Conservation (phyloP, 1,284 basidiomycete genomes). For the Papiliotrema nemorosa region DNA sequence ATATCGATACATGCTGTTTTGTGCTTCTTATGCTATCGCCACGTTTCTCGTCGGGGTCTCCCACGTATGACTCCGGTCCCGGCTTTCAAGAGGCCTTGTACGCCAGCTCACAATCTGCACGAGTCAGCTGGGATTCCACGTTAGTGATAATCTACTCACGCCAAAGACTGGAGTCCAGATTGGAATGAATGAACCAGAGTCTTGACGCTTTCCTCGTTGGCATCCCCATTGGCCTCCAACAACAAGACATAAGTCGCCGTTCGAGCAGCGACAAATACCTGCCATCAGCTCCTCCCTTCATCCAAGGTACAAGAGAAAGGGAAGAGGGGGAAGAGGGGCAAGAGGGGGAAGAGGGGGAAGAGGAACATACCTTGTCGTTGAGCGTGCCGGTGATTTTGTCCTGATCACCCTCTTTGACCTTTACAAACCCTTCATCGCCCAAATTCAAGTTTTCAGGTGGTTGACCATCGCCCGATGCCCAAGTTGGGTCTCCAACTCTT, state of each 20-base stretch:
- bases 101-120: no score
- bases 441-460: slow-evolving; percentile 17
- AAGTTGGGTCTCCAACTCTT: slow-evolving; percentile 23
- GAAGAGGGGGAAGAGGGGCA: neutral
- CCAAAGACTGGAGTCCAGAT: slow-evolving; percentile 20
- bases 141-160: no score
- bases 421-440: slow-evolving; percentile 23
- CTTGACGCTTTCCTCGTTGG: slow-evolving; percentile 13
- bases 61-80: no score
- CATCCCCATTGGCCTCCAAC: slow-evolving; percentile 17
- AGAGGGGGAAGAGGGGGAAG: neutral
- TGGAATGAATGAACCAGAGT: slow-evolving; percentile 20
- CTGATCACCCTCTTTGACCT: slow-evolving; percentile 15
- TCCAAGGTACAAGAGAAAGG: neutral
- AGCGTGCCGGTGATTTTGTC: slow-evolving; percentile 21
- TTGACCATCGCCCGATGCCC: slow-evolving; percentile 19
- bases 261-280: slow-evolving; percentile 25
- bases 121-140: no score
- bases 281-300: neutral
- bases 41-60: no score
- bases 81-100: no score
- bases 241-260: slow-evolving; percentile 23
- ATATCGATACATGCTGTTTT: no score
- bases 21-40: no score
- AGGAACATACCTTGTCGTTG: slow-evolving; percentile 18